Evolutionary conservation across 1,284 basidiomycete species (phyloP), one percentile per base, ranked within the genome.

Genomic region (Malassezia vespertilionis): DNA sequence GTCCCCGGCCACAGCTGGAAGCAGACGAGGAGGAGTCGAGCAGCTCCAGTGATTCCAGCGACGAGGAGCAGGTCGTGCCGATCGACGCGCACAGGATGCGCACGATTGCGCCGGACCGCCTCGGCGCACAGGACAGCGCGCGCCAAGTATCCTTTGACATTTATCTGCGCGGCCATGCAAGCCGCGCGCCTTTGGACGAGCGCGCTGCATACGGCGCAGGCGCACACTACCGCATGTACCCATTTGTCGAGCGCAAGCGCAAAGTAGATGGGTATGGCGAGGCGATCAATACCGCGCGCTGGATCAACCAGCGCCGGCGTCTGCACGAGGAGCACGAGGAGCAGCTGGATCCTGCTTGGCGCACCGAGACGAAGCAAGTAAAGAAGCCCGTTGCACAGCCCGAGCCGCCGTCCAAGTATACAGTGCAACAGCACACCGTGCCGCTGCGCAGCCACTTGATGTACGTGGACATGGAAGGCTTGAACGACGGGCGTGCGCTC

Each of bases 201-300:
- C 86, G 86, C 15, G 41, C 54, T 10, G 54, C 48, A 5, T 72
- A 81, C 75, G 56, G 76, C 78, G 27, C 80, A 76, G 44, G 76
- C 76, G 31, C 83, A 81, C 78, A 91, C 33, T 96, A 85, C 71
- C 78, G 93, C 57, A 95, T 96, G 85, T 97, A 96, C 73, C 93
- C 93, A 0, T 88, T 88, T 61, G 80, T 93, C 30, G 91, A 97
- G 73, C 83, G 86, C 69, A 89, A 85, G 63, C 76, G 87, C 54
- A 77, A 83, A 57, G 84, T 97, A 14, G 93, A 99, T 70, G 84
- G 85, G 54, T 99, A 88, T 70, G 93, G 93, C 1, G 93, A 99
- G 75, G 84, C 82, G 5, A 76, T 96, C 35, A 91, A 97, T 71
- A 82, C 61, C 4, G 39, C 48, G 88, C 17, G 89, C 81, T 24